A percentile compares a stretch with the other conserved stretches of the same genome.
These are phyloP conservation scores for Piromyces finnis DNA, from an alignment of 192 early-diverging fungal species.

Conservation along the genomic window DNA sequence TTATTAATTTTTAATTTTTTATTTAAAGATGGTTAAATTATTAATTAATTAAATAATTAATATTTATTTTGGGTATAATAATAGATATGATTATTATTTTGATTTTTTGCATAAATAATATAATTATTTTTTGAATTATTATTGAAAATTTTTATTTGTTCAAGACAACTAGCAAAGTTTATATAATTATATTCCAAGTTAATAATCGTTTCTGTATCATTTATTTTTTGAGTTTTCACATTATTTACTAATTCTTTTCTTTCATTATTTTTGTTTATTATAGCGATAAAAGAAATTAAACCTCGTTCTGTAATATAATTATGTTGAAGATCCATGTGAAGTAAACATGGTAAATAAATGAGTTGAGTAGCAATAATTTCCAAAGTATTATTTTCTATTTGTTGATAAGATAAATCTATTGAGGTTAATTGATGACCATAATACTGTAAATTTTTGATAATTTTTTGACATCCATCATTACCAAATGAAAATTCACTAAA, in stretches of 20 bases:
- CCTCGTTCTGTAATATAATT: background rate
- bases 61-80: too few species aligned
- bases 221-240: background rate
- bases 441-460: background rate
- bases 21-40: too few species aligned
- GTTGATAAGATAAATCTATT: background rate
- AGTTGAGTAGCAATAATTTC: background rate
- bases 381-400: background rate
- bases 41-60: too few species aligned
- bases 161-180: background rate
- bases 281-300: background rate
- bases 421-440: background rate
- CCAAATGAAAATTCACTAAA: background rate
- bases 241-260: too few species aligned
- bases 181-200: background rate
- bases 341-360: background rate
- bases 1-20: too few species aligned
- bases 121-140: background rate
- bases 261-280: background rate
- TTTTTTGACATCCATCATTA: background rate
- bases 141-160: background rate
- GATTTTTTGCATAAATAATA: background rate
- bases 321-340: background rate
- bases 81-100: background rate
- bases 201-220: background rate